phyloP scores from a whole-genome alignment of 2,329 filamentous ascomycete genomes.

The Polychaeton citri region DNA sequence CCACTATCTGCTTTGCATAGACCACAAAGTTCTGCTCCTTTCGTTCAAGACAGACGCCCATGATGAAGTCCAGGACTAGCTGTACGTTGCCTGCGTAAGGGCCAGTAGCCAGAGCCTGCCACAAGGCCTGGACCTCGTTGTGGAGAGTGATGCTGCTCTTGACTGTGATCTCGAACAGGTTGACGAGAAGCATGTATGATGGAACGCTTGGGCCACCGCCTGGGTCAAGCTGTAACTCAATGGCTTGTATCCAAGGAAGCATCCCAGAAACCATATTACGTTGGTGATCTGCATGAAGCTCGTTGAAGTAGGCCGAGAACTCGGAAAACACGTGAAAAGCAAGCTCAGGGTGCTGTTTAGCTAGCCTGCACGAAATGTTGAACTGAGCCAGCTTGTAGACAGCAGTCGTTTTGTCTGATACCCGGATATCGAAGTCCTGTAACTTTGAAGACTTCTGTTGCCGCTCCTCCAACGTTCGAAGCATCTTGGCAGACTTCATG shows the following conservation, averaged over 20 bases:
- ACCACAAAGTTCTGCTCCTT: conserved; percentile 97
- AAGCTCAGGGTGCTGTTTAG: conserved; percentile 75
- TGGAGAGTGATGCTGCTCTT: conserved; percentile 77
- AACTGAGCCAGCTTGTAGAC: conserved; percentile 97
- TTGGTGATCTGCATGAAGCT: conserved; percentile 67
- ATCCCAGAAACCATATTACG: conserved; percentile 90
- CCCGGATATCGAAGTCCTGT: conserved; percentile 95
- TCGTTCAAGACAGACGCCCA: conserved; percentile 80
- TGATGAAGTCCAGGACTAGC: conserved; percentile 90
- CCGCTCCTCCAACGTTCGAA: conserved; percentile 70
- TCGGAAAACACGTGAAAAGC: conserved; percentile 94
- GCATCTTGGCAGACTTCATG: conserved; percentile 70
- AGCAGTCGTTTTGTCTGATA: conserved; percentile 94
- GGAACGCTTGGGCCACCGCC: conserved; percentile 80
- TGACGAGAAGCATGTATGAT: conserved; percentile 89
- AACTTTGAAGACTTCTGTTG: conserved; percentile 79
- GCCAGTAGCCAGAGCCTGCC: conserved; percentile 90
- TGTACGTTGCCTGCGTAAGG: conserved; percentile 90
- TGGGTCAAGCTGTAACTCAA: conserved; percentile 83
- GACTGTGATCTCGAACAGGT: conserved; percentile 91
- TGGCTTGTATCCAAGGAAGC: conserved; percentile 88
- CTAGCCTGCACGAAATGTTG: conserved; percentile 81
- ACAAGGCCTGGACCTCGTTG: conserved; percentile 93
- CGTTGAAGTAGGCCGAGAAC: conserved; percentile 86
- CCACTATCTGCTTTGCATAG: conserved; percentile 94